Percentiles rank a stretch among this genome's conserved stretches.
These are phyloP conservation scores for Linum lewisii DNA, from an alignment of 345 rosid species.

Conservation along the genomic window DNA sequence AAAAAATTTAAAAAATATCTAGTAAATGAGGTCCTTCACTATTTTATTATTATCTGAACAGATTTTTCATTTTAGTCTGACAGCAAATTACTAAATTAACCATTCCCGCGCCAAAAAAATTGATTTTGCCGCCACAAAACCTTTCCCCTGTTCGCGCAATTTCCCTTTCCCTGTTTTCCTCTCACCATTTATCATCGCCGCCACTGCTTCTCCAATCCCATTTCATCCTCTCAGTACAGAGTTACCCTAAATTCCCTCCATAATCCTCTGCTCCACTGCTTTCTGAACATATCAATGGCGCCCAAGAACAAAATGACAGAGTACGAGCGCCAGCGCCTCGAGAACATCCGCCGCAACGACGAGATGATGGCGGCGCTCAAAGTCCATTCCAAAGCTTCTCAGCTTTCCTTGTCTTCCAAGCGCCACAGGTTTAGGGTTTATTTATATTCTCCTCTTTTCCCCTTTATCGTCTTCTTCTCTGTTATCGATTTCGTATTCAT, in stretches of 20 bases:
- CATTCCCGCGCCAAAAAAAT: conserved; percentile 14
- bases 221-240: neutral
- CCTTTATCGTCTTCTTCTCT: neutral
- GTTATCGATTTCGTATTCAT: neutral
- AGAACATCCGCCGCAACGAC: conserved; percentile 64
- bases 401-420: conserved; percentile 43
- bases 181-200: neutral
- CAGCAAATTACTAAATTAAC: neutral
- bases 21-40: too few relatives aligned
- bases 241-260: neutral
- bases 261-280: neutral
- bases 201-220: neutral
- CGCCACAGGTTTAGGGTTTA: conserved; percentile 31
- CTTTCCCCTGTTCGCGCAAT: too few relatives aligned
- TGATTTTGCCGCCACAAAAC: conserved; percentile 9
- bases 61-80: too few relatives aligned
- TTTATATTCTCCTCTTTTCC: neutral
- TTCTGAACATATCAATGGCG: conserved; percentile 35
- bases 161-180: neutral
- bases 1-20: too few relatives aligned
- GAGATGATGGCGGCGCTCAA: conserved; percentile 75
- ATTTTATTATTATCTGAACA: too few relatives aligned
- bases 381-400: conserved; percentile 41
- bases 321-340: conserved; percentile 68
- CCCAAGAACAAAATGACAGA: conserved; percentile 39